Percentiles rank a stretch among this genome's conserved stretches.
Conservation (phyloP, 345 rosid species). For the Gossypium arboreum region DNA sequence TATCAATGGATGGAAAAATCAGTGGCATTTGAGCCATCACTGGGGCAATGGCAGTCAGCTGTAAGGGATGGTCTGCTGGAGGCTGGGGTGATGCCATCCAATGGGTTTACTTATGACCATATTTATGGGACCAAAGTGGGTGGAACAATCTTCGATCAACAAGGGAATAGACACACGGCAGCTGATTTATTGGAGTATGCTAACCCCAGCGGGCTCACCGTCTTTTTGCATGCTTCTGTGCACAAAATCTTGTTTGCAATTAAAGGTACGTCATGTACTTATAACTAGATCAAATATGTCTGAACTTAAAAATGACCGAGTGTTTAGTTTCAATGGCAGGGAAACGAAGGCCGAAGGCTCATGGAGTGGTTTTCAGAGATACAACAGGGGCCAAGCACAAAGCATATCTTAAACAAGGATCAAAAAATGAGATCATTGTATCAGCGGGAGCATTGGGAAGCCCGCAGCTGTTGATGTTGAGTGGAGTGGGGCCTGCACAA, state of each 20-base stretch:
- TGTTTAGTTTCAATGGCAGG: slow-evolving; percentile 3
- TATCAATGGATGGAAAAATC: slow-evolving; percentile 64
- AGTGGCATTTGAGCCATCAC: slow-evolving; percentile 49
- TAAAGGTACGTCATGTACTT: slow-evolving; percentile 18
- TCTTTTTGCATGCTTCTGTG: slow-evolving; percentile 57
- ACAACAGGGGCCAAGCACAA: slow-evolving; percentile 32
- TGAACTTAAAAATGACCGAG: background rate
- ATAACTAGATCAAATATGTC: background rate
- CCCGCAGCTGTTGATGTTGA: slow-evolving; percentile 69
- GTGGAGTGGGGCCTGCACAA: slow-evolving; percentile 60
- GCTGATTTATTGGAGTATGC: slow-evolving; percentile 67
- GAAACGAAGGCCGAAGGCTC: slow-evolving; percentile 36
- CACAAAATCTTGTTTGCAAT: slow-evolving; percentile 38
- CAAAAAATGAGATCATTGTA: slow-evolving; percentile 47
- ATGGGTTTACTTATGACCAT: slow-evolving; percentile 70
- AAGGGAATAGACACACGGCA: slow-evolving; percentile 67
- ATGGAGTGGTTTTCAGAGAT: slow-evolving; percentile 56
- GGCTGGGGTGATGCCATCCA: slow-evolving; percentile 56
- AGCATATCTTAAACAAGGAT: slow-evolving; percentile 41
- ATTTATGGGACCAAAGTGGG: slow-evolving; percentile 70
- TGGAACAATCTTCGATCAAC: slow-evolving; percentile 57
- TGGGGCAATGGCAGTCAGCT: slow-evolving; percentile 64
- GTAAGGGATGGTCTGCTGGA: slow-evolving; percentile 64
- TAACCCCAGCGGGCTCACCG: slow-evolving; percentile 39
- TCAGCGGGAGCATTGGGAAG: slow-evolving; percentile 71